phyloP scores from a whole-genome alignment of 2,329 filamentous ascomycete species.

The Fonsecaea erecta region DNA sequence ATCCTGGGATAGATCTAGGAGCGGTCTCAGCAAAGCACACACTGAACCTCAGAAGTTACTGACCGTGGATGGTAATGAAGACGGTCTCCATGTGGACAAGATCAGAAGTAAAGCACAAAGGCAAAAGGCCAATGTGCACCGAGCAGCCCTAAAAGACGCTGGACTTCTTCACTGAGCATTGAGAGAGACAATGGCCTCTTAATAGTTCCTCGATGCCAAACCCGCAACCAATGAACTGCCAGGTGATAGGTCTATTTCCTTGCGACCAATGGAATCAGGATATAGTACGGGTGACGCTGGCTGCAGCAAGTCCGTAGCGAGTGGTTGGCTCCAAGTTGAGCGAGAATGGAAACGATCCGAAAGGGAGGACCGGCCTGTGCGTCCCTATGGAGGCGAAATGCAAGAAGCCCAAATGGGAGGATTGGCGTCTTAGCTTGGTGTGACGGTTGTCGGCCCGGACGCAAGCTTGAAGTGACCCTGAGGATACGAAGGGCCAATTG shows the following conservation, averaged over 20 bases:
- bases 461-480: slow-evolving; percentile 1
- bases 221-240: neutral
- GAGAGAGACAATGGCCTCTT: slow-evolving; percentile 8
- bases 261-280: neutral
- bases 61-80: slow-evolving; percentile 90
- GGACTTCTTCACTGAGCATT: slow-evolving; percentile 23
- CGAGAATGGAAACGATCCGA: neutral
- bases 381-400: neutral
- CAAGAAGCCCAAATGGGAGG: neutral
- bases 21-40: slow-evolving; percentile 31
- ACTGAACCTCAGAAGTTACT: slow-evolving; percentile 43
- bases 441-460: slow-evolving; percentile 10
- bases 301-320: neutral
- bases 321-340: slow-evolving; percentile 1
- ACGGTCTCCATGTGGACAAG: slow-evolving; percentile 71
- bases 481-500: slow-evolving; percentile 3
- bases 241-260: neutral
- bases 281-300: neutral
- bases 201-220: slow-evolving; percentile 8
- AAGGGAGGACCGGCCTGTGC: neutral
- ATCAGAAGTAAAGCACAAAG: slow-evolving; percentile 21
- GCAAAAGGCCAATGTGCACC: slow-evolving; percentile 25
- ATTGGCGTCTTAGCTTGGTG: neutral
- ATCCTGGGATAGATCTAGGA: slow-evolving; percentile 71
- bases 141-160: slow-evolving; percentile 38